Evolutionary conservation across 192 early-diverging fungal genomes (phyloP).

Genomic region (Podila verticillata): DNA sequence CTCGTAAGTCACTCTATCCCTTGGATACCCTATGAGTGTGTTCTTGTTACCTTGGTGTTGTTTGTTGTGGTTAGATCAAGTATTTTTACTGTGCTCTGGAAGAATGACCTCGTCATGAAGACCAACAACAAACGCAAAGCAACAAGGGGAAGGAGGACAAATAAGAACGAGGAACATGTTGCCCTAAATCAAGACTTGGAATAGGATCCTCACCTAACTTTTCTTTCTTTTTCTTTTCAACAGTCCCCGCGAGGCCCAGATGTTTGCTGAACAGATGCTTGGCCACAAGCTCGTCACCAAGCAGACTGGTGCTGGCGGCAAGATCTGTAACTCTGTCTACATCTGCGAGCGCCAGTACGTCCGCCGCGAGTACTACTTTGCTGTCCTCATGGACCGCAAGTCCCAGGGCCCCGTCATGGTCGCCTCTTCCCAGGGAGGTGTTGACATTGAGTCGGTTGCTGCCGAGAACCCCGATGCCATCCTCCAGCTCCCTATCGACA

Average conservation of each 20-base stretch:
- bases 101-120: no score
- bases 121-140: no score
- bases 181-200: no score
- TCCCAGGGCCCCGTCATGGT: conserved; percentile 95
- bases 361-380: conserved; percentile 99
- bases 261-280: conserved; percentile 94
- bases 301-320: conserved; percentile 95
- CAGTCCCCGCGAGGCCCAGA: conserved; percentile 88
- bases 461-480: conserved; percentile 96
- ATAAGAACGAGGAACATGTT: no score
- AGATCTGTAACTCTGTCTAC: conserved; percentile 93
- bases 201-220: neutral
- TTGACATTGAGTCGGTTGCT: conserved; percentile 98
- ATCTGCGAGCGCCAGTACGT: conserved; percentile 97
- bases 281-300: conserved; percentile 98
- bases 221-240: neutral
- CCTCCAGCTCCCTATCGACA: conserved; percentile 90
- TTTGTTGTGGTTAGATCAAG: no score
- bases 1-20: conserved; percentile 69
- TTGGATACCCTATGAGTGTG: no score
- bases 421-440: conserved; percentile 96
- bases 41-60: neutral
- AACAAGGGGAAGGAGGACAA: no score
- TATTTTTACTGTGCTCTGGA: no score
- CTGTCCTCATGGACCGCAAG: conserved; percentile 96